These are phyloP conservation scores for Plasmodium inui DNA, from an alignment of 169 alveolate genomes.

Conservation along the genomic window DNA sequence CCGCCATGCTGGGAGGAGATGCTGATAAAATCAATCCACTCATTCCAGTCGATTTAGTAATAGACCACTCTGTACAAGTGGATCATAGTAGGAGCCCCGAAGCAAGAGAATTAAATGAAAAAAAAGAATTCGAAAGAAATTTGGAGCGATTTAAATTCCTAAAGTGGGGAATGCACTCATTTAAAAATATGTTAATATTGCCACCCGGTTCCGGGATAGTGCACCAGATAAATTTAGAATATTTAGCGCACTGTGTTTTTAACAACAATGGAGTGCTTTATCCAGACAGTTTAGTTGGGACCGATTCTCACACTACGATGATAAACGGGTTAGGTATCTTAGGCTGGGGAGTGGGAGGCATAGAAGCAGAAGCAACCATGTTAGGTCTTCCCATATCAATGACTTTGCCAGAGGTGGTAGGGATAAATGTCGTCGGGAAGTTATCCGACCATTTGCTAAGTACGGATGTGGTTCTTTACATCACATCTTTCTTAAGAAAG, in stretches of 20 bases:
- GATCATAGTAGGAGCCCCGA: slow-evolving; percentile 93
- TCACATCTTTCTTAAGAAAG: slow-evolving; percentile 91
- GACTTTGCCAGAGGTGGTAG: slow-evolving; percentile 97
- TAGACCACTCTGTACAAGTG: slow-evolving; percentile 97
- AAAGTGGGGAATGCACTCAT: slow-evolving; percentile 97
- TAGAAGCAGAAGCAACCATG: slow-evolving; percentile 99
- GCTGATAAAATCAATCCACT: slow-evolving; percentile 94
- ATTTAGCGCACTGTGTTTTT: slow-evolving; percentile 87
- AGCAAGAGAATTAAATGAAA: slow-evolving; percentile 93
- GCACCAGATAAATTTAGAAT: slow-evolving; percentile 93
- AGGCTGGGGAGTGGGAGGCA: slow-evolving; percentile 98
- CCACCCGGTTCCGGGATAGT: slow-evolving; percentile 99
- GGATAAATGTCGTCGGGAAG: slow-evolving; percentile 94
- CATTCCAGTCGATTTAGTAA: slow-evolving; percentile 96
- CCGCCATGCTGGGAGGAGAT: slow-evolving; percentile 91
- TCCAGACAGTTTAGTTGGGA: slow-evolving; percentile 97
- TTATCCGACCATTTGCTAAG: slow-evolving; percentile 90
- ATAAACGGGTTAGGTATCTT: slow-evolving; percentile 96
- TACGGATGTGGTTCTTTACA: slow-evolving; percentile 95
- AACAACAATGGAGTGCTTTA: slow-evolving; percentile 85
- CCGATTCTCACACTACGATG: slow-evolving; percentile 98
- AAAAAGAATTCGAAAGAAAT: slow-evolving; percentile 93
- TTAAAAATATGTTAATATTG: slow-evolving; percentile 93
- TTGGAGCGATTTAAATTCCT: slow-evolving; percentile 94
- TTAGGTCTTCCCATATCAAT: slow-evolving; percentile 96